Percentiles rank a stretch among this genome's conserved stretches.
Evolutionary conservation across 805 yeast genomes (phyloP).

Genomic region (Barnettozyma vustinii): DNA sequence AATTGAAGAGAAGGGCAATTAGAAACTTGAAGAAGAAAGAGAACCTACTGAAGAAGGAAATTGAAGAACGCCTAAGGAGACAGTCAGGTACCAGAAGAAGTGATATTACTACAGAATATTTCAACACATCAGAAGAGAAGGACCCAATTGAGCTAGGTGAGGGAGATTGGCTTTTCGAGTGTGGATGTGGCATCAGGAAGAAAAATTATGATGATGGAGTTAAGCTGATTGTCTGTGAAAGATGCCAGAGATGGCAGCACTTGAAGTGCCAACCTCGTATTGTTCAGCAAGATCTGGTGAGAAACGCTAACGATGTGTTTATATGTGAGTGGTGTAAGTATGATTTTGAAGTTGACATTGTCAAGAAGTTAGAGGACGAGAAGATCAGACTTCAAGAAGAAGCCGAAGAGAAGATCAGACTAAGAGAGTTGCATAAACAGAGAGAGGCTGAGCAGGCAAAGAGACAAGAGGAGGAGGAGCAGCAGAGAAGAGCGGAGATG

Average conservation of each 20-base stretch:
- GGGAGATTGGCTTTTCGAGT: conserved; percentile 34
- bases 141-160: conserved; percentile 28
- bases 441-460: conserved; percentile 15
- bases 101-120: conserved; percentile 24
- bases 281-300: conserved; percentile 24
- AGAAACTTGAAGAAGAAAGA: conserved; percentile 21
- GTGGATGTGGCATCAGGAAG: conserved; percentile 31
- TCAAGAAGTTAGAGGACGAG: conserved; percentile 19
- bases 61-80: conserved; percentile 21
- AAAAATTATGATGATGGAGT: conserved; percentile 33
- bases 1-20: conserved; percentile 39
- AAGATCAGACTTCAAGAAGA: conserved; percentile 16
- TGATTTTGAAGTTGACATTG: conserved; percentile 22
- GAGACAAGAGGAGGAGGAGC: conserved; percentile 18
- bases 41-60: conserved; percentile 18
- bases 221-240: conserved; percentile 30
- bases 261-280: conserved; percentile 29
- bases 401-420: conserved; percentile 19
- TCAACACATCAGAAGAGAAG: conserved; percentile 12
- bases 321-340: conserved; percentile 26
- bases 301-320: conserved; percentile 22
- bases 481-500: conserved; percentile 14
- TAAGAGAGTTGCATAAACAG: conserved; percentile 18
- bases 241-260: conserved; percentile 36
- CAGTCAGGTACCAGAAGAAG: conserved; percentile 18